A percentile compares a stretch with the other conserved stretches of the same genome.
Conservation (phyloP, 805 yeast species). For the Starmerella bombicola region DNA sequence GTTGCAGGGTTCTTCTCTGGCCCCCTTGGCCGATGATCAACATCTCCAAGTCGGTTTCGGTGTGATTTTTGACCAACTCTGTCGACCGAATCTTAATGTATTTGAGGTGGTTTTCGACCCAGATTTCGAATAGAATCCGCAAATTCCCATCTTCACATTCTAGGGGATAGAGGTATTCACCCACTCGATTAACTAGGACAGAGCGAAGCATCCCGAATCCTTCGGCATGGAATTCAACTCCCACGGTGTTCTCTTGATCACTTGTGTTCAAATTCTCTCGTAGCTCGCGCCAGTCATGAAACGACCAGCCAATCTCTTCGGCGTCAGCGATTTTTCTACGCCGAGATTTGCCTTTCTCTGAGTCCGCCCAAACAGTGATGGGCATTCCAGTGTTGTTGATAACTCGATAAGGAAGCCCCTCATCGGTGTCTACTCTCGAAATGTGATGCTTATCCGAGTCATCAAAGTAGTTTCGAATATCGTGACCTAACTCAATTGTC, state of each 20-base stretch:
- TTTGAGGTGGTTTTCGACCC: conserved; percentile 63
- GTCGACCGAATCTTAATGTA: conserved; percentile 69
- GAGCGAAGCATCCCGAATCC: conserved; percentile 42
- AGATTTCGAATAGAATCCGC: conserved; percentile 60
- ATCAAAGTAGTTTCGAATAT: conserved; percentile 40
- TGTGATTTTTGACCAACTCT: conserved; percentile 51
- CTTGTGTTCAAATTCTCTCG: conserved; percentile 69
- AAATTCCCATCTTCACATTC: conserved; percentile 32
- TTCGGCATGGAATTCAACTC: conserved; percentile 43
- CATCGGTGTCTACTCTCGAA: conserved; percentile 45
- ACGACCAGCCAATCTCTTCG: conserved; percentile 64
- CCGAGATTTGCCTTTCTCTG: neutral
- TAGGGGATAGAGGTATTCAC: conserved; percentile 62
- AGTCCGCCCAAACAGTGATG: conserved; percentile 70
- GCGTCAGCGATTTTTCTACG: conserved; percentile 33
- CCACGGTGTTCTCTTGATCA: conserved; percentile 47
- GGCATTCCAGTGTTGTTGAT: conserved; percentile 76
- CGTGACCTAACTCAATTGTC: conserved; percentile 63
- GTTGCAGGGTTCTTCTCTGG: conserved; percentile 28
- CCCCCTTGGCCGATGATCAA: conserved; percentile 24
- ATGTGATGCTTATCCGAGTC: conserved; percentile 21
- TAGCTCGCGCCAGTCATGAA: conserved; percentile 83
- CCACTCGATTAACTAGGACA: conserved; percentile 66
- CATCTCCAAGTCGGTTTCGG: conserved; percentile 43
- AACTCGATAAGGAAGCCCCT: conserved; percentile 66